Conservation (phyloP, 2,329 filamentous ascomycete species). For the Blastomyces parvus region DNA sequence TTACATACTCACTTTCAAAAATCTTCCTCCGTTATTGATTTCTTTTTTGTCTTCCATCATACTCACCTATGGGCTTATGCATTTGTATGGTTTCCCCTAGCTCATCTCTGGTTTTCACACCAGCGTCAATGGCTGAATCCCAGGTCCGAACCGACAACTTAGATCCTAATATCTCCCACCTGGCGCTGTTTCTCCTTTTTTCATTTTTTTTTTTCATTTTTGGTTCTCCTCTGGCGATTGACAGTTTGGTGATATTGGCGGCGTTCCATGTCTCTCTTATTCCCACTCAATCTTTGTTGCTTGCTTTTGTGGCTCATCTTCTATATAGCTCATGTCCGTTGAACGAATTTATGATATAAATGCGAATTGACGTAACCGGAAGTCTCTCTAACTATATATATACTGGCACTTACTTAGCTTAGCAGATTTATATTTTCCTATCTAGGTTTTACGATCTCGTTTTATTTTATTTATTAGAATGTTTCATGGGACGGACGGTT, state of each 20-base stretch:
- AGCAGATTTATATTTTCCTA: background rate
- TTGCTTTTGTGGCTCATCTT: no score
- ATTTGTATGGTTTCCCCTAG: background rate
- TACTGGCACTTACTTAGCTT: background rate
- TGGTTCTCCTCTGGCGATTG: background rate
- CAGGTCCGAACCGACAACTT: background rate
- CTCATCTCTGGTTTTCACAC: background rate
- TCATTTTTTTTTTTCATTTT: background rate
- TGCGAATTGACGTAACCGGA: background rate
- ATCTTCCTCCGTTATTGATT: background rate
- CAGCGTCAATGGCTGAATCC: background rate
- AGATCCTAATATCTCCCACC: background rate
- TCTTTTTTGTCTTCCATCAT: background rate
- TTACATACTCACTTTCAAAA: background rate
- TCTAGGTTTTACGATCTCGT: no score
- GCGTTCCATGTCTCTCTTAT: background rate
- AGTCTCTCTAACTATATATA: no score
- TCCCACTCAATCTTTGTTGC: no score
- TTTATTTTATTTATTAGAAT: background rate
- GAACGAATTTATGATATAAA: background rate
- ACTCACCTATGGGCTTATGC: background rate
- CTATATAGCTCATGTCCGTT: background rate
- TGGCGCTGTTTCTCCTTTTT: background rate
- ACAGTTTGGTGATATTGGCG: background rate
- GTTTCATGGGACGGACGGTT: background rate